Conservation (phyloP, 202 grass and related monocot genomes). For the Musa balbisiana region DNA sequence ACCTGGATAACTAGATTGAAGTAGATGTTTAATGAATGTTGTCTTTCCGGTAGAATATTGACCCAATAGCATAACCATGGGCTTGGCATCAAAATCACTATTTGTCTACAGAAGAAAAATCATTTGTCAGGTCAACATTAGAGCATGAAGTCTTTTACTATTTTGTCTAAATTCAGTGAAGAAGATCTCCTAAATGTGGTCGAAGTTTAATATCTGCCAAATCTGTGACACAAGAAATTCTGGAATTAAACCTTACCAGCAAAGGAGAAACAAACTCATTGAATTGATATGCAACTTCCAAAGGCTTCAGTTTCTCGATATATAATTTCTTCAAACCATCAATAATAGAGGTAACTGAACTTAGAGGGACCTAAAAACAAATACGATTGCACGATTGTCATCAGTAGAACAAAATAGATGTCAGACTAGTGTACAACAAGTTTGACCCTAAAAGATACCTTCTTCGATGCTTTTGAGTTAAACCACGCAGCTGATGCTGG, state of each 20-base stretch:
- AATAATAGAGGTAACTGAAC: slow-evolving; percentile 14
- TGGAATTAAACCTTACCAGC: background rate
- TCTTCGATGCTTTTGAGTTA: slow-evolving; percentile 20
- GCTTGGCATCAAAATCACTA: slow-evolving; percentile 24
- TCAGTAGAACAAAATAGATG: background rate
- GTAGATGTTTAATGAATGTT: slow-evolving; percentile 20
- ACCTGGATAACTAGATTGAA: slow-evolving; percentile 16
- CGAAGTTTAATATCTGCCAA: background rate
- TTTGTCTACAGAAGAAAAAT: background rate
- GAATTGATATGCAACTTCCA: slow-evolving; percentile 18
- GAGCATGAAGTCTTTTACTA: background rate
- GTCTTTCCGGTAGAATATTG: slow-evolving; percentile 29
- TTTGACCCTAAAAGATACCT: slow-evolving; percentile 1
- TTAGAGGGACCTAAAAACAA: slow-evolving; percentile 1
- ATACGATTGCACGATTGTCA: background rate
- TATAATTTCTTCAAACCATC: slow-evolving; percentile 23
- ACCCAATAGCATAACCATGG: slow-evolving; percentile 22
- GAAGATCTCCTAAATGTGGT: background rate
- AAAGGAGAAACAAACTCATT: slow-evolving; percentile 17
- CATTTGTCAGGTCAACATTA: background rate
- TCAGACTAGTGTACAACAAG: background rate
- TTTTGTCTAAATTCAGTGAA: background rate
- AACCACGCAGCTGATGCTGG: slow-evolving; percentile 9
- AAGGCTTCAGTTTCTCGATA: slow-evolving; percentile 19
- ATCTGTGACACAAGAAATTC: background rate